phyloP scores from a whole-genome alignment of 1,284 basidiomycete species.

The Marasmius oreades region DNA sequence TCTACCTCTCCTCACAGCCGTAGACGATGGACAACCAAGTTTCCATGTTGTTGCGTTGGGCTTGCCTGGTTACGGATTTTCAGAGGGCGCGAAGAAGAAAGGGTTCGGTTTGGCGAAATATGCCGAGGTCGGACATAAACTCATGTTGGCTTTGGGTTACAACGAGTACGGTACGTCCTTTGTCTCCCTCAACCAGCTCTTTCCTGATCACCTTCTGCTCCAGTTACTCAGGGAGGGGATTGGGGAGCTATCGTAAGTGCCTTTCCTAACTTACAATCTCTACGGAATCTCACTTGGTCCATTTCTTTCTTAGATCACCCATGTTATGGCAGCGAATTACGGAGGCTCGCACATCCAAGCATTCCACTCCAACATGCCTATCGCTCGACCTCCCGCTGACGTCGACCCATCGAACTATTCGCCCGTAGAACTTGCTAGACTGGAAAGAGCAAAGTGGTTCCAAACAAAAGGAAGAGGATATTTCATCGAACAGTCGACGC shows the following conservation, averaged over 20 bases:
- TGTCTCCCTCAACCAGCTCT: neutral
- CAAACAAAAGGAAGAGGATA: conserved; percentile 26
- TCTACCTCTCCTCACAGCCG: conserved; percentile 41
- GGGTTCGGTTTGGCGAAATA: conserved; percentile 29
- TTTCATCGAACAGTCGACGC: conserved; percentile 25
- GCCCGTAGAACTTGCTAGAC: conserved; percentile 19
- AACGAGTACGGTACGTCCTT: conserved; percentile 34
- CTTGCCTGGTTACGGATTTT: conserved; percentile 51
- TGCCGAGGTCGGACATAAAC: conserved; percentile 39
- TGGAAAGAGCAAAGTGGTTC: conserved; percentile 20
- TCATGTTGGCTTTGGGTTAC: conserved; percentile 46
- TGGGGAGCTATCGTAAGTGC: conserved; percentile 38
- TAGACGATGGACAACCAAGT: conserved; percentile 28
- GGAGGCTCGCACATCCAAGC: conserved; percentile 34
- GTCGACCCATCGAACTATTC: conserved; percentile 11
- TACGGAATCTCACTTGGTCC: neutral
- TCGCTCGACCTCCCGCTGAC: neutral
- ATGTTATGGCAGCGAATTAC: conserved; percentile 24
- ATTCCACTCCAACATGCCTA: conserved; percentile 35
- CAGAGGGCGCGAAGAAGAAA: conserved; percentile 34
- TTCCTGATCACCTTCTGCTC: neutral
- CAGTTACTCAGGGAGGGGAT: conserved; percentile 46
- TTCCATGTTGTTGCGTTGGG: conserved; percentile 49
- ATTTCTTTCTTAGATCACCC: conserved; percentile 26
- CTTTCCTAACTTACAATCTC: neutral